Percentiles rank a stretch among this genome's conserved stretches.
phyloP scores from a whole-genome alignment of 164 flowering plant species.

The Protea cynaroides region DNA sequence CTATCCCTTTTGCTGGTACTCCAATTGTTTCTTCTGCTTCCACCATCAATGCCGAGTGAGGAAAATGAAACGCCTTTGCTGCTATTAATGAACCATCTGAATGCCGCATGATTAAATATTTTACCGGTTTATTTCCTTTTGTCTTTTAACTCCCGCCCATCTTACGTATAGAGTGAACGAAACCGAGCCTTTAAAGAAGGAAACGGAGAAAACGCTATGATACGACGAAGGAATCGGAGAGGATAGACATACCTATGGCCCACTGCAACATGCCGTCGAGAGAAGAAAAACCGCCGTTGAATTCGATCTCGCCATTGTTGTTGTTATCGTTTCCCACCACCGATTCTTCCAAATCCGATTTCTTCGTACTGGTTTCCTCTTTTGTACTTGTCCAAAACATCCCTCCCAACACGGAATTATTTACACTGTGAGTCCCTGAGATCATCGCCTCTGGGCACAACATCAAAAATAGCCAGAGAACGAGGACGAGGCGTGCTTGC shows the following conservation, averaged over 20 bases:
- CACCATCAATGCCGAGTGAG: too few relatives aligned
- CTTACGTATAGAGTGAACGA: too few relatives aligned
- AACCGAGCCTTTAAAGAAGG: too few relatives aligned
- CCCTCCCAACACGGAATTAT: slow-evolving; percentile 26
- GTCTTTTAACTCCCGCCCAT: too few relatives aligned
- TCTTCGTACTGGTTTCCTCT: slow-evolving; percentile 31
- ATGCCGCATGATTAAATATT: too few relatives aligned
- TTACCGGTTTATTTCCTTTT: too few relatives aligned
- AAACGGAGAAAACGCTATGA: too few relatives aligned
- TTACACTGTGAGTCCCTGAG: slow-evolving; percentile 13
- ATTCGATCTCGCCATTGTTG: slow-evolving; percentile 7
- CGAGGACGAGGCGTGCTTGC: background rate
- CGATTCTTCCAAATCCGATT: slow-evolving; percentile 15
- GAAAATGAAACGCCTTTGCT: too few relatives aligned
- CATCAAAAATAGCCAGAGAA: slow-evolving; percentile 7
- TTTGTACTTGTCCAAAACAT: slow-evolving; percentile 38
- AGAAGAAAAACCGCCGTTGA: slow-evolving; percentile 82
- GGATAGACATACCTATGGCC: slow-evolving; percentile 64
- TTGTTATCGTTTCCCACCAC: slow-evolving; percentile 1
- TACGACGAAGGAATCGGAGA: background rate
- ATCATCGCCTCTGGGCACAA: background rate
- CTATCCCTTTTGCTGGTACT: too few relatives aligned
- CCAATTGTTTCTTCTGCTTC: too few relatives aligned
- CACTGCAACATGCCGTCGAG: slow-evolving; percentile 91
- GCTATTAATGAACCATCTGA: too few relatives aligned